Conservation (phyloP, 1,284 basidiomycete species). For the Neolentinus lepideus region DNA sequence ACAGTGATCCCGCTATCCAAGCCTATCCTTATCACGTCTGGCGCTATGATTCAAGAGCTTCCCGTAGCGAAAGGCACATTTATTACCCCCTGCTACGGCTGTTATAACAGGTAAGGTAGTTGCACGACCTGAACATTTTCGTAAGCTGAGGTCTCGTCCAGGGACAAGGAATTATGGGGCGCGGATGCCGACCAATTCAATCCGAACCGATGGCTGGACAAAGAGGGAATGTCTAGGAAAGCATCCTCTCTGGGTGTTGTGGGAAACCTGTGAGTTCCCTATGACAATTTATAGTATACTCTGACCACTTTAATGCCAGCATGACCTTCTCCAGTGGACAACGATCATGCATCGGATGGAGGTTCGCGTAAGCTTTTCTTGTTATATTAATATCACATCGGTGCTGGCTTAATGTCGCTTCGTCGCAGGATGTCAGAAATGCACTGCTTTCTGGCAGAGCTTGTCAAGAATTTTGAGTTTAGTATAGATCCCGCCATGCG, state of each 20-base stretch:
- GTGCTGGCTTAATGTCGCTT: neutral
- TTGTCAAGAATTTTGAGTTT: slow-evolving; percentile 7
- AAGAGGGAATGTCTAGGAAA: slow-evolving; percentile 17
- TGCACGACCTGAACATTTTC: neutral
- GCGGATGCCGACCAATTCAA: neutral
- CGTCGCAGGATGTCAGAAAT: slow-evolving; percentile 6
- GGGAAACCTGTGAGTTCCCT: neutral
- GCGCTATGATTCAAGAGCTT: neutral
- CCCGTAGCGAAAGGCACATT: neutral
- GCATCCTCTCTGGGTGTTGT: neutral
- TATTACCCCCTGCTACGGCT: neutral
- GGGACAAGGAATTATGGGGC: neutral
- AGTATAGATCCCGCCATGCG: neutral
- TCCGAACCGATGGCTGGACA: neutral
- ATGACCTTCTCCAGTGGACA: neutral
- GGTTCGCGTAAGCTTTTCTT: neutral
- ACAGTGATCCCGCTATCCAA: neutral
- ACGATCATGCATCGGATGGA: neutral
- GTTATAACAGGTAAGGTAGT: neutral
- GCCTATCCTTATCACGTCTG: neutral
- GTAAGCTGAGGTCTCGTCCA: neutral
- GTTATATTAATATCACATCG: neutral
- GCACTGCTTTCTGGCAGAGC: slow-evolving; percentile 8
- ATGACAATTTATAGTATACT: neutral
- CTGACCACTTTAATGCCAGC: neutral